phyloP scores from a whole-genome alignment of 1,139 yeast genomes.

The Saccharomyces hybrid region DNA sequence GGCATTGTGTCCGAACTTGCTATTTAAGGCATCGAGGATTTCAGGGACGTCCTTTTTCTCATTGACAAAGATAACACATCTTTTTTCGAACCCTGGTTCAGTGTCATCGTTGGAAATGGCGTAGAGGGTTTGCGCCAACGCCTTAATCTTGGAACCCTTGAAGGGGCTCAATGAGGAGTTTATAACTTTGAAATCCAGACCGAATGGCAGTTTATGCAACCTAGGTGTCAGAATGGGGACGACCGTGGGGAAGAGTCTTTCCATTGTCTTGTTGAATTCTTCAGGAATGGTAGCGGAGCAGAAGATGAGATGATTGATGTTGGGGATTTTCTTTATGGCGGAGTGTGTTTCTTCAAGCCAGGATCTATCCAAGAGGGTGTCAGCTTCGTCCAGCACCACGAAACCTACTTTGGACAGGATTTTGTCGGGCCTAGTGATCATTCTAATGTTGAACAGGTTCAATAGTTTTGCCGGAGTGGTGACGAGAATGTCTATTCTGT shows the following conservation, averaged over 20 bases:
- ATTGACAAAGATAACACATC: slow-evolving; percentile 85
- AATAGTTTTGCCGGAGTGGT: slow-evolving; percentile 72
- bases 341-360: slow-evolving; percentile 64
- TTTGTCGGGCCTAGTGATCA: slow-evolving; percentile 44
- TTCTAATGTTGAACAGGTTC: slow-evolving; percentile 40
- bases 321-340: slow-evolving; percentile 46
- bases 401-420: slow-evolving; percentile 44
- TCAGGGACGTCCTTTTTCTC: slow-evolving; percentile 52
- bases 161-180: slow-evolving; percentile 73
- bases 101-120: slow-evolving; percentile 81
- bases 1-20: slow-evolving; percentile 52
- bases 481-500: slow-evolving; percentile 66
- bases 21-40: slow-evolving; percentile 47
- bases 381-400: slow-evolving; percentile 88
- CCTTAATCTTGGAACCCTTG: slow-evolving; percentile 74
- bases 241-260: slow-evolving; percentile 55
- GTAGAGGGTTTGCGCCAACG: slow-evolving; percentile 80
- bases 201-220: slow-evolving; percentile 73
- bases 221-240: slow-evolving; percentile 75
- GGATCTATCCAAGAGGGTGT: slow-evolving; percentile 79
- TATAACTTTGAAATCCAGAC: slow-evolving; percentile 62
- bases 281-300: slow-evolving; percentile 90
- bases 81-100: slow-evolving; percentile 66
- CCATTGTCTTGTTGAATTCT: slow-evolving; percentile 58
- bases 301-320: slow-evolving; percentile 57